Percentiles rank a stretch among this genome's conserved stretches.
These are phyloP conservation scores for Avicennia marina DNA, from an alignment of 257 asterid species.

Conservation along the genomic window DNA sequence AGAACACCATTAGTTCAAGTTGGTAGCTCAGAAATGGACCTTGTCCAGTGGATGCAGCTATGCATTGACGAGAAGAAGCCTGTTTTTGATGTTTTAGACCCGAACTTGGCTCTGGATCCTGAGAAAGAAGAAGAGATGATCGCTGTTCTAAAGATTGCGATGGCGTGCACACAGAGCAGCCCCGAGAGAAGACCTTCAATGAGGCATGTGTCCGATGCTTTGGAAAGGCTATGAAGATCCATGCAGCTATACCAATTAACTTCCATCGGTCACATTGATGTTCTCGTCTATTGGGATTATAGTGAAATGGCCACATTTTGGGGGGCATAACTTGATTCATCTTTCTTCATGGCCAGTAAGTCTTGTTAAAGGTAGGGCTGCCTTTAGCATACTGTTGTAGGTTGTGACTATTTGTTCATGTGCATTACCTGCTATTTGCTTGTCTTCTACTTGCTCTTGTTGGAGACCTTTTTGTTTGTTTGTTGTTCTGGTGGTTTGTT, in stretches of 20 bases:
- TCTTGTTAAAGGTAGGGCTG: too few relatives aligned
- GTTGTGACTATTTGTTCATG: too few relatives aligned
- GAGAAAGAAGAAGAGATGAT: slow-evolving; percentile 87
- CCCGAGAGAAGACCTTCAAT: slow-evolving; percentile 81
- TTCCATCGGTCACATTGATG: not conserved
- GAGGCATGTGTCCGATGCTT: slow-evolving; percentile 62
- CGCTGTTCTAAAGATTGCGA: slow-evolving; percentile 65
- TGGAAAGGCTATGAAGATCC: slow-evolving; percentile 37
- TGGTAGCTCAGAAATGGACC: slow-evolving; percentile 55
- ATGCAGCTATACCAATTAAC: not conserved
- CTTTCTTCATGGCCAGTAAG: too few relatives aligned
- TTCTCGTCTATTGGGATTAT: not conserved
- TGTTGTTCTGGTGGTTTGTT: too few relatives aligned
- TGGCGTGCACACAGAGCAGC: slow-evolving; percentile 71
- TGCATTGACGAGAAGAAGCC: slow-evolving; percentile 92
- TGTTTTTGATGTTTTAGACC: slow-evolving; percentile 70
- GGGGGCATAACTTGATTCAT: too few relatives aligned
- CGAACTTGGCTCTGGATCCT: slow-evolving; percentile 46
- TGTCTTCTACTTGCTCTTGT: too few relatives aligned
- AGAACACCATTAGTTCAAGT: slow-evolving; percentile 55
- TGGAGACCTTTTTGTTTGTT: too few relatives aligned
- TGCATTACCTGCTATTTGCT: too few relatives aligned
- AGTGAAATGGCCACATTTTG: not conserved
- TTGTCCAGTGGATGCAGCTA: slow-evolving; percentile 77
- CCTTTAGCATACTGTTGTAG: too few relatives aligned